A percentile compares a stretch with the other conserved stretches of the same genome.
Evolutionary conservation across 257 asterid genomes (phyloP).

Genomic region (Leptodermis oblonga): DNA sequence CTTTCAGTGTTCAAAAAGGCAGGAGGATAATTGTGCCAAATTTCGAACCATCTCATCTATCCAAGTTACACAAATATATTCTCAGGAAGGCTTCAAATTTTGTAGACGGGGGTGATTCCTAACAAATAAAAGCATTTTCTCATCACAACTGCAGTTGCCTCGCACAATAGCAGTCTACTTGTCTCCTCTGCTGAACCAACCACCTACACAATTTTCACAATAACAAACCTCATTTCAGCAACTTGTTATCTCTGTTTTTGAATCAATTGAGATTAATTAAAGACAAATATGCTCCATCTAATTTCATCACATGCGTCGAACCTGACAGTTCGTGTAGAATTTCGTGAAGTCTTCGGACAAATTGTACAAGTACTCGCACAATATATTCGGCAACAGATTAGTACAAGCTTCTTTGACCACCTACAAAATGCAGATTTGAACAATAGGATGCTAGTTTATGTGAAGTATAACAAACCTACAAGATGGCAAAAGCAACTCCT

Average conservation of each 20-base stretch:
- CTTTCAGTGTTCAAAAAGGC: no score
- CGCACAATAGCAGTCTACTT: slow-evolving; percentile 79
- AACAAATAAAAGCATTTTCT: slow-evolving; percentile 77
- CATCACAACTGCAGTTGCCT: slow-evolving; percentile 95
- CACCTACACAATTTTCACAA: slow-evolving; percentile 41
- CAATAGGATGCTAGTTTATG: background rate
- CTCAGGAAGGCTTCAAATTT: slow-evolving; percentile 44
- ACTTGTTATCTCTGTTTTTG: no score
- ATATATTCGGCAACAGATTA: slow-evolving; percentile 55
- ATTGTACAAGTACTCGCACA: slow-evolving; percentile 83
- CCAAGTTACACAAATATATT: no score
- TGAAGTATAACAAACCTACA: background rate
- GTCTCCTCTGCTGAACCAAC: slow-evolving; percentile 76
- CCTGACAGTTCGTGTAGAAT: slow-evolving; percentile 90
- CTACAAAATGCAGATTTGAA: slow-evolving; percentile 31
- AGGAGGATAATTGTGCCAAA: no score
- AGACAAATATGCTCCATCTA: background rate
- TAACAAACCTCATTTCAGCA: background rate
- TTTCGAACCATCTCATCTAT: no score
- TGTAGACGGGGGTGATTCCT: slow-evolving; percentile 92
- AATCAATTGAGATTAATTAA: no score
- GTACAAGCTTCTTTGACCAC: slow-evolving; percentile 77
- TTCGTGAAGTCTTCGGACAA: slow-evolving; percentile 82
- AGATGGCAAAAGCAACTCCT: background rate
- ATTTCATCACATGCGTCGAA: slow-evolving; percentile 19